Evolutionary conservation across 305 asterid species (phyloP), one percentile per base, ranked within the genome.

Genomic region (Fraxinus sp.): DNA sequence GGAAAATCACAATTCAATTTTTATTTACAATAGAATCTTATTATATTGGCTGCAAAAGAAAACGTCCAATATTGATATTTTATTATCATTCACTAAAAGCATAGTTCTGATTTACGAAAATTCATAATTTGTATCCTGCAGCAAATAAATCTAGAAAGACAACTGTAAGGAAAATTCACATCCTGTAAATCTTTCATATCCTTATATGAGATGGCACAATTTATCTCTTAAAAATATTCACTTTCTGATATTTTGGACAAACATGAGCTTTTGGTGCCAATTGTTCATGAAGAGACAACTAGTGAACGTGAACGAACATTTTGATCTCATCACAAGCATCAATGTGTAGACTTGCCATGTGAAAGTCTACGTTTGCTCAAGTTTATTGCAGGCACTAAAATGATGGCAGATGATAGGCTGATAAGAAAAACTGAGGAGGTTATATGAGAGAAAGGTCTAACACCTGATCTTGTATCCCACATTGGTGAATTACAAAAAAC

Each of bases 11-110:
- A 39, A 16, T 78, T 80, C 78, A 78, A 83, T 73, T 80, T 55
- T 81, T 37, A 83, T 81, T 77, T 81, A 78, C 74, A 33, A 9
- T 44, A 62, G 79, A 66, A 74, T 36, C 74, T 49, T 39, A 64
- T 59, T 35, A 32, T 78, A 59, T 83, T 74, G 71, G 84, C 74
- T 82, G 39, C 80, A 70, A 26, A 81, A 18, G 80, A 78, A 20
- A 66, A 76, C 64, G 62, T 77, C 71, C 72, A 26, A 78, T 78
- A 62, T 14, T 11, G 28, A 80, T 24, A 37, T 32, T 35, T 26
- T 62, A 77, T 9, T 59, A 73, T 26, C 20, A 78, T 70, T 74
- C 64, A 46, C 30, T 46, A 55, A 76, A 18, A n/a, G 62, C 49
- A n/a, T 10, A 37, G 73, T 78, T 66, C 78, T 66, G 28, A 75